phyloP scores from a whole-genome alignment of 1,139 yeast species.

The Diutina pseudorugosa region DNA sequence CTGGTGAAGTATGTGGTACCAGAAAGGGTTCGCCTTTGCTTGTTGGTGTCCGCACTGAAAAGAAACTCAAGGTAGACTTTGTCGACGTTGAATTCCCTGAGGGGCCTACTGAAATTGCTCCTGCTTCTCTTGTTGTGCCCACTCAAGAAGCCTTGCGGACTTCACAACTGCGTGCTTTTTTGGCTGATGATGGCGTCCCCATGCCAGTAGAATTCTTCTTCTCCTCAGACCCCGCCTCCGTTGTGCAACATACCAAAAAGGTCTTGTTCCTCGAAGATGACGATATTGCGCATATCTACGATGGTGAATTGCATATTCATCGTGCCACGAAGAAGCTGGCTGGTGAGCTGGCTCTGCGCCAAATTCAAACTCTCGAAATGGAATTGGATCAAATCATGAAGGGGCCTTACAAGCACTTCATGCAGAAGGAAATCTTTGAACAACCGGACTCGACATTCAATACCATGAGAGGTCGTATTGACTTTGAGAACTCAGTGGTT shows the following conservation, averaged over 20 bases:
- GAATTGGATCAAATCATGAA: slow-evolving; percentile 97
- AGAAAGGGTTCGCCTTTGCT: slow-evolving; percentile 96
- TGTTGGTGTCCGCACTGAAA: slow-evolving; percentile 94
- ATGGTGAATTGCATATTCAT: slow-evolving; percentile 97
- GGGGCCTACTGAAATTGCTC: slow-evolving; percentile 7
- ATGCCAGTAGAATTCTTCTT: slow-evolving; percentile 93
- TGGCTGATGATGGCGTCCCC: slow-evolving; percentile 84
- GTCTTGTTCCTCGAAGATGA: slow-evolving; percentile 95
- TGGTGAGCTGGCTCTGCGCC: slow-evolving; percentile 87
- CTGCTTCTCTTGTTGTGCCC: slow-evolving; percentile 17
- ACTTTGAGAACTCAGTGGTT: slow-evolving; percentile 67
- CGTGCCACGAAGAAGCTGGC: slow-evolving; percentile 77
- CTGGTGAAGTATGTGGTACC: slow-evolving; percentile 93
- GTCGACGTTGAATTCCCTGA: slow-evolving; percentile 97
- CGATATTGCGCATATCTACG: slow-evolving; percentile 95
- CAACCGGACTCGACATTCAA: slow-evolving; percentile 97
- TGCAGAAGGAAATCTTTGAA: slow-evolving; percentile 98
- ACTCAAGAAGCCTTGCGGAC: slow-evolving; percentile 56
- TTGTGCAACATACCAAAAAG: slow-evolving; percentile 92
- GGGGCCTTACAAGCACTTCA: slow-evolving; percentile 90
- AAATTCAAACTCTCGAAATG: slow-evolving; percentile 93
- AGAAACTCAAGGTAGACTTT: slow-evolving; percentile 91
- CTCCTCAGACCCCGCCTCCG: slow-evolving; percentile 98
- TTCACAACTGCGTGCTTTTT: slow-evolving; percentile 86
- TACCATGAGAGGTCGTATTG: slow-evolving; percentile 99